These are phyloP conservation scores for Boletales sp. DNA, from an alignment of 768 basidiomycete genomes.

Conservation along the genomic window DNA sequence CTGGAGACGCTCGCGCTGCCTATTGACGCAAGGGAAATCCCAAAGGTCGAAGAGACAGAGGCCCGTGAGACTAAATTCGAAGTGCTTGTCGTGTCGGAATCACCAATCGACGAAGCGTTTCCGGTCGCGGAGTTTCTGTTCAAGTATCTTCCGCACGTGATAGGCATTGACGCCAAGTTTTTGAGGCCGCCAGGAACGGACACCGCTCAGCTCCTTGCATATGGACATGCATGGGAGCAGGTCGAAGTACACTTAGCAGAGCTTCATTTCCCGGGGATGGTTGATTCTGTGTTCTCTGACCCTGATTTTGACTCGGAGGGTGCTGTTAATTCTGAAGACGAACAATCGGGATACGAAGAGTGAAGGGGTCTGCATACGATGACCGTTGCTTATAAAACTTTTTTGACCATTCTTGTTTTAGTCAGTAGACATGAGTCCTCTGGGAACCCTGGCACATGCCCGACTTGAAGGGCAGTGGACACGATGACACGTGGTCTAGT, in stretches of 20 bases:
- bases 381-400: too few relatives aligned
- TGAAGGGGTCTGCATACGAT: too few relatives aligned
- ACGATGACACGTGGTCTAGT: too few relatives aligned
- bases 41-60: background rate
- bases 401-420: too few relatives aligned
- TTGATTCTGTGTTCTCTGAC: too few relatives aligned
- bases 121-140: constrained; percentile 13
- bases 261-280: background rate
- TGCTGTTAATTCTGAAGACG: too few relatives aligned
- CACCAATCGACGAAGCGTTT: constrained; percentile 6
- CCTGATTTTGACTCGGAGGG: too few relatives aligned
- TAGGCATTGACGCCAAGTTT: background rate
- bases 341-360: too few relatives aligned
- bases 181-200: background rate
- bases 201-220: background rate
- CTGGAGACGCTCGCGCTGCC: background rate
- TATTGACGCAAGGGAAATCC: constrained; percentile 14
- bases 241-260: background rate
- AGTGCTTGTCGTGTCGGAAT: constrained; percentile 2
- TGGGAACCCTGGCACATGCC: too few relatives aligned
- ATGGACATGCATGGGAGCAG: constrained; percentile 1
- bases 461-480: too few relatives aligned
- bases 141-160: constrained; percentile 2
- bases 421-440: too few relatives aligned
- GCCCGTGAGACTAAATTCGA: background rate